A percentile compares a stretch with the other conserved stretches of the same genome.
phyloP scores from a whole-genome alignment of 805 yeast species.

The Candida ovalis region DNA sequence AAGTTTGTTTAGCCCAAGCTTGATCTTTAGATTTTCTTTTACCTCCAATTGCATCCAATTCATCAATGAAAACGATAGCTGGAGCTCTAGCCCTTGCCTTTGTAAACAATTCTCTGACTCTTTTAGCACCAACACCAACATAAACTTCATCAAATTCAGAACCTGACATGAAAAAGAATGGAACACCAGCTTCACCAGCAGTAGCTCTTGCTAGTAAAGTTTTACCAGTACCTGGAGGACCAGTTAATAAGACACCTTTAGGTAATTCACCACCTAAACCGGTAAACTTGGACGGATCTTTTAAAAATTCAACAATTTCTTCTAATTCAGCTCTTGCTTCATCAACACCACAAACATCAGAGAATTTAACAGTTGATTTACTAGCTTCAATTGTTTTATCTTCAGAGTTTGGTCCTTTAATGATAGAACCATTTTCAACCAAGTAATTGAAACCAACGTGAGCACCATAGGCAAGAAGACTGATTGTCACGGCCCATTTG shows the following conservation, averaged over 20 bases:
- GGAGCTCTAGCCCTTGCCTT: conserved; percentile 96
- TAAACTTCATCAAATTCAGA: conserved; percentile 97
- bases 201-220: conserved; percentile 95
- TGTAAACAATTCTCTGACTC: conserved; percentile 88
- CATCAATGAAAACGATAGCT: conserved; percentile 95
- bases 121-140: conserved; percentile 98
- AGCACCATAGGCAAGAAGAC: conserved; percentile 76
- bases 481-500: conserved; percentile 82
- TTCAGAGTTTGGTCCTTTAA: conserved; percentile 21
- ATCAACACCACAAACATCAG: conserved; percentile 96
- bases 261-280: conserved; percentile 97
- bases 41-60: conserved; percentile 98
- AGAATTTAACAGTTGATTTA: conserved; percentile 63
- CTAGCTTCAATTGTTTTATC: conserved; percentile 23
- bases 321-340: conserved; percentile 97
- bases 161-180: conserved; percentile 97
- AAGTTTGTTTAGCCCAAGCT: conserved; percentile 96
- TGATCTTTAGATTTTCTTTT: conserved; percentile 96
- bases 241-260: conserved; percentile 93
- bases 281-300: conserved; percentile 94
- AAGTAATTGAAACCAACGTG: conserved; percentile 73
- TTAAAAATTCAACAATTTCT: conserved; percentile 95
- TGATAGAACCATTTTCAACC: conserved; percentile 75
- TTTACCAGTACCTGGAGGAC: conserved; percentile 99
- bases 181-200: conserved; percentile 99